These are phyloP conservation scores for Suhomyces panamericanus DNA, from an alignment of 1,139 yeast species.

Conservation along the genomic window DNA sequence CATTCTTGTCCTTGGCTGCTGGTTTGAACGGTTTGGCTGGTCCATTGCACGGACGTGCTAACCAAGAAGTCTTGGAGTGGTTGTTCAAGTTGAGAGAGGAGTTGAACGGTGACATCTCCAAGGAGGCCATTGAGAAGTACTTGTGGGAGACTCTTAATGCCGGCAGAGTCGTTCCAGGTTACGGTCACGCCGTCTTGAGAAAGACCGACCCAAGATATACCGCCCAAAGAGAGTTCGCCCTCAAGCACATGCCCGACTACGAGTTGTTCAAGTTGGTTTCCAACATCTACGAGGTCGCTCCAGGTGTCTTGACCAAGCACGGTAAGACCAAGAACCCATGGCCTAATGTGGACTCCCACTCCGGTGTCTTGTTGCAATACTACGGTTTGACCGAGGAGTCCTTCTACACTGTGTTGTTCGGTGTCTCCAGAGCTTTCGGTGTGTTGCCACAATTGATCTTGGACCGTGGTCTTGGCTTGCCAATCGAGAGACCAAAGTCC, in stretches of 20 bases:
- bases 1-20: slow-evolving; percentile 89
- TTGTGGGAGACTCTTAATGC: slow-evolving; percentile 89
- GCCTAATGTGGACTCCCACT: slow-evolving; percentile 98
- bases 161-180: slow-evolving; percentile 97
- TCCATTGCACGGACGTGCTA: slow-evolving; percentile 97
- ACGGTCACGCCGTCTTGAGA: slow-evolving; percentile 96
- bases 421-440: slow-evolving; percentile 98
- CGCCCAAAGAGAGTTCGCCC: slow-evolving; percentile 95
- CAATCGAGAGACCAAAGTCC: slow-evolving; percentile 98
- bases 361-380: slow-evolving; percentile 95
- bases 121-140: slow-evolving; percentile 78
- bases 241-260: slow-evolving; percentile 96
- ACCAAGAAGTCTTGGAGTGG: slow-evolving; percentile 97
- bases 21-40: slow-evolving; percentile 98
- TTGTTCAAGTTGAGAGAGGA: slow-evolving; percentile 77
- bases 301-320: slow-evolving; percentile 90
- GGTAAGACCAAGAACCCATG: slow-evolving; percentile 99
- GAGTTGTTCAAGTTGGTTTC: slow-evolving; percentile 89
- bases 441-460: slow-evolving; percentile 94
- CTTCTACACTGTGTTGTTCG: slow-evolving; percentile 96
- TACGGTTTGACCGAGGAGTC: slow-evolving; percentile 94
- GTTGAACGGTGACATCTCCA: slow-evolving; percentile 70
- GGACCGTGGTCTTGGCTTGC: slow-evolving; percentile 93
- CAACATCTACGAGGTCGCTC: slow-evolving; percentile 91
- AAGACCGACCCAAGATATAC: slow-evolving; percentile 97